Conservation (phyloP, 2,329 filamentous ascomycete genomes). For the Chaetomium strumarium region DNA sequence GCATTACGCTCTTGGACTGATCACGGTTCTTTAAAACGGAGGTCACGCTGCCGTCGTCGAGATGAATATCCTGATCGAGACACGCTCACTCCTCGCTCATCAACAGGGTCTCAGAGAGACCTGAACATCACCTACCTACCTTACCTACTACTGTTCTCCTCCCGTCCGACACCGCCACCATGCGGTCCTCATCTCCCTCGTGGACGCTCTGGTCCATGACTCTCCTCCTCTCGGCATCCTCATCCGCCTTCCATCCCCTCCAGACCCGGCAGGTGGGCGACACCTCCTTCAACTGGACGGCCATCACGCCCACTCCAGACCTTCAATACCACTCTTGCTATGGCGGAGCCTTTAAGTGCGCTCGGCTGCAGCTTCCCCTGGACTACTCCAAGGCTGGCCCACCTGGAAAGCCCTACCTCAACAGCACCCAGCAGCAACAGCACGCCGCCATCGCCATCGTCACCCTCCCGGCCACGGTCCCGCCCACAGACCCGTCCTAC, state of each 20-base stretch:
- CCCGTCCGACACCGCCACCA: neutral
- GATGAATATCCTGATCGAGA: too few relatives aligned
- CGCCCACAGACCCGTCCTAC: slow-evolving; percentile 30
- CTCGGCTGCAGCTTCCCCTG: slow-evolving; percentile 41
- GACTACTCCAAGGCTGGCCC: slow-evolving; percentile 30
- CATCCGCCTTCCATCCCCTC: slow-evolving; percentile 2
- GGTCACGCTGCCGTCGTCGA: too few relatives aligned
- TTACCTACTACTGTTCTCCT: too few relatives aligned
- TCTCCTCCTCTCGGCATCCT: neutral
- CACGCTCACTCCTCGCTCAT: too few relatives aligned
- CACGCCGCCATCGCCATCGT: slow-evolving; percentile 34
- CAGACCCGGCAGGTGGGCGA: neutral
- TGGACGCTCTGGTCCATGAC: slow-evolving; percentile 4
- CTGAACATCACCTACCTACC: neutral
- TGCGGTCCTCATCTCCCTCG: neutral
- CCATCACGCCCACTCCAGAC: slow-evolving; percentile 9
- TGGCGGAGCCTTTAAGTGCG: slow-evolving; percentile 30
- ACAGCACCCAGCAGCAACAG: neutral
- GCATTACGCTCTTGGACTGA: too few relatives aligned
- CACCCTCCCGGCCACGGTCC: slow-evolving; percentile 28
- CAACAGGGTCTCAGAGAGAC: too few relatives aligned
- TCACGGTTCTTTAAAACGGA: too few relatives aligned
- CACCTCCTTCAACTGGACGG: slow-evolving; percentile 9
- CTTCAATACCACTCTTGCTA: slow-evolving; percentile 17
- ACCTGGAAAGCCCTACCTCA: slow-evolving; percentile 29